Evolutionary conservation across 2,329 filamentous ascomycete species (phyloP).

Genomic region (Aureobasidium zeae): DNA sequence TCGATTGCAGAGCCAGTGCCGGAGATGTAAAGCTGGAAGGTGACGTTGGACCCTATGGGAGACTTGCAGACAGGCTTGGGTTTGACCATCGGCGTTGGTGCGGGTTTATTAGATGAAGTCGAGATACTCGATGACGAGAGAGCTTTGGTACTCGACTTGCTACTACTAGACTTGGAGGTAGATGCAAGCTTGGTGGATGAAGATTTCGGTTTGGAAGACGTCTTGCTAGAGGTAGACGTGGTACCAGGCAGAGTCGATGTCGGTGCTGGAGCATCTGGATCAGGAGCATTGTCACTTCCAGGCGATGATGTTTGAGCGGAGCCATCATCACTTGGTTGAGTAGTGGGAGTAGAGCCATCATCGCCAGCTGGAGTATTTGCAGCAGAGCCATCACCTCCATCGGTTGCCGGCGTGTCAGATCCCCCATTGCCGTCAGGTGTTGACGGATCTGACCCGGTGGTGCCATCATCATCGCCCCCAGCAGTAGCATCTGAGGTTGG

Average conservation of each 20-base stretch:
- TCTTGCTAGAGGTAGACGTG: neutral
- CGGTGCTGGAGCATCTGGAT: too few relatives aligned
- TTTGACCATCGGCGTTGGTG: too few relatives aligned
- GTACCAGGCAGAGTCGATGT: neutral
- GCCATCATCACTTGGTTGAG: neutral
- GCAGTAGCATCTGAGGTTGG: neutral
- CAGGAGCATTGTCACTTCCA: neutral
- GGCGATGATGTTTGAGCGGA: neutral
- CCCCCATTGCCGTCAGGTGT: neutral
- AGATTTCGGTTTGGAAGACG: neutral
- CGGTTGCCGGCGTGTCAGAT: neutral
- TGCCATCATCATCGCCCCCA: neutral
- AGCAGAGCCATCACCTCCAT: neutral
- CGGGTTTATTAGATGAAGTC: neutral
- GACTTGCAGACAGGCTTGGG: neutral
- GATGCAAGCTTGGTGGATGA: too few relatives aligned
- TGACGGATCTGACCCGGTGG: neutral
- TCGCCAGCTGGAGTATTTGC: neutral
- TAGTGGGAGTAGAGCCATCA: conserved; percentile 1
- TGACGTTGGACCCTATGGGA: neutral
- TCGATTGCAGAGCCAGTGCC: conserved; percentile 1
- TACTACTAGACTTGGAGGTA: too few relatives aligned
- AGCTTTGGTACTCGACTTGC: neutral
- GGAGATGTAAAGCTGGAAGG: conserved; percentile 5
- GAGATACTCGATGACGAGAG: neutral